A percentile compares a stretch with the other conserved stretches of the same genome.
These are phyloP conservation scores for Citrus mangshanensis DNA, from an alignment of 345 rosid genomes.

Conservation along the genomic window DNA sequence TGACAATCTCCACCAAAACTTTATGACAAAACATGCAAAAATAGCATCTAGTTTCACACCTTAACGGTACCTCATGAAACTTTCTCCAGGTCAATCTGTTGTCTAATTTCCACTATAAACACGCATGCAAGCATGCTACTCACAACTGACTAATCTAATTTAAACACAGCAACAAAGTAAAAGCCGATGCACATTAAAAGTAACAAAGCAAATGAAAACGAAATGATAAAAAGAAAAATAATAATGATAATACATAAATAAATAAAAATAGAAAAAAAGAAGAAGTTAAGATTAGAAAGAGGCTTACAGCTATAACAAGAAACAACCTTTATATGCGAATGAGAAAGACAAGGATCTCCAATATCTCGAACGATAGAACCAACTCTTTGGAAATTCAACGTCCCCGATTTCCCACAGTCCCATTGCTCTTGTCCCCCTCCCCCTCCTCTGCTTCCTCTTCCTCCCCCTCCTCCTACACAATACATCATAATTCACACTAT, in stretches of 20 bases:
- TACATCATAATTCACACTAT: slow-evolving; percentile 48
- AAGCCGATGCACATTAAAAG: neutral
- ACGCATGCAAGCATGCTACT: neutral
- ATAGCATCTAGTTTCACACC: neutral
- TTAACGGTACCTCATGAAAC: neutral
- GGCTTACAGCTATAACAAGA: slow-evolving; percentile 42
- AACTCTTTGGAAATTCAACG: slow-evolving; percentile 67
- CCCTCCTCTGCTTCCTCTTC: neutral
- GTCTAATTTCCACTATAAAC: neutral
- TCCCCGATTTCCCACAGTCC: slow-evolving; percentile 59
- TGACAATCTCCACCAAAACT: neutral
- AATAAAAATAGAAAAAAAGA: too few species aligned
- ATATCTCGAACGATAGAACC: slow-evolving; percentile 73
- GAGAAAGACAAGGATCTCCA: slow-evolving; percentile 81
- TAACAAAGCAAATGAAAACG: neutral
- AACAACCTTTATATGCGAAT: slow-evolving; percentile 69
- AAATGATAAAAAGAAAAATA: too few species aligned
- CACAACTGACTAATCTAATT: neutral
- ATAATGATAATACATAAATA: too few species aligned
- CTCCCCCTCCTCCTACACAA: slow-evolving; percentile 39
- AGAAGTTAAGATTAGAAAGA: slow-evolving; percentile 10
- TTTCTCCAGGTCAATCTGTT: neutral
- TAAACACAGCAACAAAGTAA: neutral
- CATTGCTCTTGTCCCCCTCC: slow-evolving; percentile 49
- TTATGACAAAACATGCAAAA: neutral